These are phyloP conservation scores for Cenchrus fungigraminus DNA, from an alignment of 176 grass and related monocot species.

Conservation along the genomic window DNA sequence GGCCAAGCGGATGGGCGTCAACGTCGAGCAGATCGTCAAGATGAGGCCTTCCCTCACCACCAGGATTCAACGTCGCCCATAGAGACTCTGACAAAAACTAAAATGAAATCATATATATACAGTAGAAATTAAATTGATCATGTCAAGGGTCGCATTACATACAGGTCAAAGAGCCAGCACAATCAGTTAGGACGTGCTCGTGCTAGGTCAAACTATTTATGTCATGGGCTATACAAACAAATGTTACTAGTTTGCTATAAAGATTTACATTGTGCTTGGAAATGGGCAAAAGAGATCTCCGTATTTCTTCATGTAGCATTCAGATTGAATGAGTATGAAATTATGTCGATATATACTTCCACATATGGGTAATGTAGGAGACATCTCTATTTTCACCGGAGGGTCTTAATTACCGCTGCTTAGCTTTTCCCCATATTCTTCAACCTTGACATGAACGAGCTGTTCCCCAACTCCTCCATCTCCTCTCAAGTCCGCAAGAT, in stretches of 20 bases:
- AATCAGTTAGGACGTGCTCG: constrained; percentile 18
- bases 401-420: no score
- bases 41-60: constrained; percentile 97
- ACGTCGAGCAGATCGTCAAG: constrained; percentile 85
- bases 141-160: neutral
- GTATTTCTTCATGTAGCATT: no score
- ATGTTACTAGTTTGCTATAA: neutral
- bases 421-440: no score
- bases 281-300: neutral
- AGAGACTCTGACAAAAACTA: neutral
- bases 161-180: neutral
- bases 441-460: no score
- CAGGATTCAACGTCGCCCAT: constrained; percentile 50
- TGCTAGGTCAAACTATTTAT: neutral
- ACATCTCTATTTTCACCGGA: no score
- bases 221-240: neutral
- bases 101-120: neutral
- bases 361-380: no score
- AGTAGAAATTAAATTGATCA: neutral
- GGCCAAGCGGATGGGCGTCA: constrained; percentile 75
- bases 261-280: constrained; percentile 7
- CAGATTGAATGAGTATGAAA: no score
- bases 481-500: no score
- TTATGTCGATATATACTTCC: no score
- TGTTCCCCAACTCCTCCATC: no score